phyloP scores from a whole-genome alignment of 257 asterid genomes.

The Nicotiana benthamiana region DNA sequence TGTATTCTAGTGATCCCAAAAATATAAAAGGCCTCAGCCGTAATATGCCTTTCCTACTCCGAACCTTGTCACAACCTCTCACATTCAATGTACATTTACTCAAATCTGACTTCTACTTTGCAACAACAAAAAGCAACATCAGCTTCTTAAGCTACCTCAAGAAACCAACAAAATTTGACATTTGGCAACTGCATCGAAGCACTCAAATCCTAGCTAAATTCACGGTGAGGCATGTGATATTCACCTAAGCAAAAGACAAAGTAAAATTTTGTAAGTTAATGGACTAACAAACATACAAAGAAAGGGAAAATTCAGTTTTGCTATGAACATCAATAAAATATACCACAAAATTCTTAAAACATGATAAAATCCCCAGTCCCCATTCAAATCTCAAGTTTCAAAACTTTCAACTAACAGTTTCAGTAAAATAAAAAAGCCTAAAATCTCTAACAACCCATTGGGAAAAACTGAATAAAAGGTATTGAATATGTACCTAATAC shows the following conservation, averaged over 20 bases:
- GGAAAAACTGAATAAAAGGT: constrained; percentile 8
- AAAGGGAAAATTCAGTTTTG: not conserved
- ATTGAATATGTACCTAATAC: not conserved
- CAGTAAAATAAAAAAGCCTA: not conserved
- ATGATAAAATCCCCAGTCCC: constrained; percentile 4
- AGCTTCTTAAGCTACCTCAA: constrained; percentile 22
- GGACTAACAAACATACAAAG: constrained; percentile 15
- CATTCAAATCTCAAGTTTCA: not conserved
- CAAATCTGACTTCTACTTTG: constrained; percentile 14
- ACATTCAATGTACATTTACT: constrained; percentile 30
- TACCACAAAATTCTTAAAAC: constrained; percentile 10
- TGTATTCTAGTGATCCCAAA: not conserved
- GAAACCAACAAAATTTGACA: constrained; percentile 20
- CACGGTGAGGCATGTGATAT: constrained; percentile 30
- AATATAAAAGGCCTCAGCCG: not conserved
- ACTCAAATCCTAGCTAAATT: constrained; percentile 29
- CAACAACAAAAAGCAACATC: constrained; percentile 17
- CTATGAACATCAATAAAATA: not conserved
- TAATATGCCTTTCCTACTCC: not conserved
- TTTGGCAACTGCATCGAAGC: constrained; percentile 23
- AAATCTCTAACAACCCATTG: constrained; percentile 16
- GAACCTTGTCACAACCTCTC: constrained; percentile 9
- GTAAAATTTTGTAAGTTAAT: not conserved
- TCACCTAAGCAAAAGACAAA: constrained; percentile 20
- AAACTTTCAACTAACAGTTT: constrained; percentile 1